phyloP scores from a whole-genome alignment of 106 monocot species.

The Chionographis japonica region DNA sequence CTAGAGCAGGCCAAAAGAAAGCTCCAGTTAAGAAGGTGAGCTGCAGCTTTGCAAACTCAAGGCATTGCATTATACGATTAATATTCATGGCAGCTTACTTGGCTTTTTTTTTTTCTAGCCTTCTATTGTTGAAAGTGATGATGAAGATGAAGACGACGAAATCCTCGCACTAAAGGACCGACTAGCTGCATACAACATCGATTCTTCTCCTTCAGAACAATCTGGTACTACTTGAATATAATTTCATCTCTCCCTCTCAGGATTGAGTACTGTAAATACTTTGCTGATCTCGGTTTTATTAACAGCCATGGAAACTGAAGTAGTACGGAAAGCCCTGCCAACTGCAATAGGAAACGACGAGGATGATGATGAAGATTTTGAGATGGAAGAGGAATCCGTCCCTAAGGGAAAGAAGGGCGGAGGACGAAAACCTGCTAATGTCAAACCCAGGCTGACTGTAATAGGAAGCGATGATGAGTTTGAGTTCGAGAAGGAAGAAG shows the following conservation, averaged over 20 bases:
- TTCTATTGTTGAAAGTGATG: conserved; percentile 39
- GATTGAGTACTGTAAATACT: background rate
- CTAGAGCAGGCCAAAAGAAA: conserved; percentile 45
- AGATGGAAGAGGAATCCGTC: conserved; percentile 2
- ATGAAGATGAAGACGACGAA: conserved; percentile 77
- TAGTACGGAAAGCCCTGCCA: no score
- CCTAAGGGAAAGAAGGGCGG: conserved; percentile 27
- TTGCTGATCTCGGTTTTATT: background rate
- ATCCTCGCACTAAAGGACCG: conserved; percentile 56
- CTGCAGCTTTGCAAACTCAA: no score
- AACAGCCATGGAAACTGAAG: conserved; percentile 53
- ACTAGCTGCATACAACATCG: conserved; percentile 69
- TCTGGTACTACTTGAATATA: conserved; percentile 20
- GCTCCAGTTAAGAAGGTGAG: conserved; percentile 34
- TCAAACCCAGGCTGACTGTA: conserved; percentile 3
- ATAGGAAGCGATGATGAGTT: conserved; percentile 23
- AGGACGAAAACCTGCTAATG: conserved; percentile 8
- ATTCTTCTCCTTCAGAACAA: conserved; percentile 52
- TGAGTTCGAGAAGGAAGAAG: conserved; percentile 17
- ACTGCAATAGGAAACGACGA: background rate
- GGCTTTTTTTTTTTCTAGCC: conserved; percentile 3
- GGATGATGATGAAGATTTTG: conserved; percentile 28
- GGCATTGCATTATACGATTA: no score
- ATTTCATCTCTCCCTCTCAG: background rate
- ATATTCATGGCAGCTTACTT: no score